Evolutionary conservation across 345 rosid species (phyloP).

Genomic region (Triadica sebifera): DNA sequence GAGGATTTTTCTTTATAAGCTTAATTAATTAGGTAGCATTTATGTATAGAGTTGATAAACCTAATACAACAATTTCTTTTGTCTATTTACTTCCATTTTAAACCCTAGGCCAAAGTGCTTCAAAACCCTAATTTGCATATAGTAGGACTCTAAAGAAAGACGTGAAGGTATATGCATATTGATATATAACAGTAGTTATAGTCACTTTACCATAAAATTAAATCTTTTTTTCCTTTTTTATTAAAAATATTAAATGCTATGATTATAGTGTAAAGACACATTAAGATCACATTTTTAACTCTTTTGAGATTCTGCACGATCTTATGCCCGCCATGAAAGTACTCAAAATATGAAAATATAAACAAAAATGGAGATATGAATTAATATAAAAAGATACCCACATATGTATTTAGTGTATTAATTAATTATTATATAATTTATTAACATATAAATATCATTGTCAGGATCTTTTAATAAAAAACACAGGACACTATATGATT

Average conservation of each 20-base stretch:
- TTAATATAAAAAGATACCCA: neutral
- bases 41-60: neutral
- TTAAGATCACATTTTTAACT: slow-evolving; percentile 17
- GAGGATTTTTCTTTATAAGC: too few relatives aligned
- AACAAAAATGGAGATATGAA: neutral
- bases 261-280: slow-evolving; percentile 10
- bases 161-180: too few relatives aligned
- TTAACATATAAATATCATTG: neutral
- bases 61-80: neutral
- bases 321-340: slow-evolving; percentile 33
- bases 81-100: neutral
- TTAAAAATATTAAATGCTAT: slow-evolving; percentile 15
- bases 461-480: slow-evolving; percentile 16
- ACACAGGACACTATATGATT: slow-evolving; percentile 22
- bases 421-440: neutral
- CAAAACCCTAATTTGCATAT: slow-evolving; percentile 47
- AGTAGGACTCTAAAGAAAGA: slow-evolving; percentile 1
- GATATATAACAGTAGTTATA: slow-evolving; percentile 10
- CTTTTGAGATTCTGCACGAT: slow-evolving; percentile 29
- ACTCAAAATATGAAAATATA: slow-evolving; percentile 10
- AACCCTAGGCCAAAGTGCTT: slow-evolving; percentile 34
- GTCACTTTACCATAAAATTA: slow-evolving; percentile 24
- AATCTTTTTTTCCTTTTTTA: neutral
- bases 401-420: neutral
- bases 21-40: too few relatives aligned